Base-by-base conservation (phyloP, 495 filamentous ascomycete species). In the Penicillium cosmopolitanum region DNA sequence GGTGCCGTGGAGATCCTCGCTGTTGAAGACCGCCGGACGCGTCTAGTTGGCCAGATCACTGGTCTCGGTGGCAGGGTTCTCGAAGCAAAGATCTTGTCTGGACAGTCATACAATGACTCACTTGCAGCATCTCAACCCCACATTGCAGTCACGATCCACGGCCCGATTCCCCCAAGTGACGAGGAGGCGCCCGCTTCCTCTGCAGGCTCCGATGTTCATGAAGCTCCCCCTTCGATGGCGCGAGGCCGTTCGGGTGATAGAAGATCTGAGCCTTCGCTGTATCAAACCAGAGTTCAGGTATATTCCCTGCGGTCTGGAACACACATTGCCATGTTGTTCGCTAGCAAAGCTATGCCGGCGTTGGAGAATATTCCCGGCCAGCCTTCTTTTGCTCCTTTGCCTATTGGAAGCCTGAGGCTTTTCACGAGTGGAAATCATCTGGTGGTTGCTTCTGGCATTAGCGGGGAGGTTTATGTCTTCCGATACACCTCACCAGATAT, bases 401-500 rank as follows among this genome's bases (percentile, higher is more conserved):
- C 90, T 3, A 77, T 83, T 19, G 92, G 90, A 15, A 86, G 89
- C 33, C 80, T 96, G 60, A 85, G 82, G 40, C 74, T 97, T 25
- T 84, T 86, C 64, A 84, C 85, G 2, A 84, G 87, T 53, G 84
- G 82, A 11, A 87, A 83, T 15, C 89, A 83, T 66, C 55, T 96
- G 33, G 77, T 90, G 12, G 74, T 96, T 18, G 84, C 88, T 21
- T 96, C 92, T 53, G 91, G 92, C 11, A 78, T 80, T 15, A 96
- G 90, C 51, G 93, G 93, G 10, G 93, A 97, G 71, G 87, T 93
- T 8, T 96, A 87, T 80, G 80, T 96, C 10, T 97, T 89, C 60
- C 71, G 31, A 63, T 67, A 64, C 74, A 78, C 13, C 56, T 64
- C 6, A 56, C 68, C 7, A 65, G 74, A 52, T 87, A 83, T 66